Percentiles rank a stretch among this genome's conserved stretches.
phyloP scores from a whole-genome alignment of 352 stramenopile species.

The Phytophthora hibernalis region DNA sequence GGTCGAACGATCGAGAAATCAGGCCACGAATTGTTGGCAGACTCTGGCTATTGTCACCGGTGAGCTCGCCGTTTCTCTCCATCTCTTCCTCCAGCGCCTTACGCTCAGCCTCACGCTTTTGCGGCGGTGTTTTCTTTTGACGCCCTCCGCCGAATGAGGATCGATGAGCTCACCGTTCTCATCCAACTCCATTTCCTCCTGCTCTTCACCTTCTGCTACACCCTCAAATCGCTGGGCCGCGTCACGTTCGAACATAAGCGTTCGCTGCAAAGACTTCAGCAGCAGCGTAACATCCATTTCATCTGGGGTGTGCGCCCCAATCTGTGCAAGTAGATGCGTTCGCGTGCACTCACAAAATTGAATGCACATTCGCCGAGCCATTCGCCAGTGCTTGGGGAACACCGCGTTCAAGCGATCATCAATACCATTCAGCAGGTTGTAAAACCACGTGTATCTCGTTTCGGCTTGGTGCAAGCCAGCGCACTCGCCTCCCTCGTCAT shows the following conservation, averaged over 20 bases:
- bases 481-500: conserved; percentile 65
- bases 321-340: conserved; percentile 70
- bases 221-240: conserved; percentile 77
- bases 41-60: conserved; percentile 46
- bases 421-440: conserved; percentile 71
- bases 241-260: conserved; percentile 84
- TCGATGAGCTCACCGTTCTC: conserved; percentile 80
- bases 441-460: conserved; percentile 84
- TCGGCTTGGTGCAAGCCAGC: conserved; percentile 67
- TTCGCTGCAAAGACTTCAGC: conserved; percentile 74
- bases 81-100: conserved; percentile 74
- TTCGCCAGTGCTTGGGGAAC: conserved; percentile 97
- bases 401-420: conserved; percentile 91
- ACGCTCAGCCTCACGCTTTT: conserved; percentile 79
- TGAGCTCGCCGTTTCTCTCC: conserved; percentile 59
- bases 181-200: conserved; percentile 69
- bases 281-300: conserved; percentile 80
- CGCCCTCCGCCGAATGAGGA: conserved; percentile 73
- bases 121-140: conserved; percentile 75
- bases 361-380: conserved; percentile 93
- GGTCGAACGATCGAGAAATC: conserved; percentile 95
- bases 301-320: conserved; percentile 70
- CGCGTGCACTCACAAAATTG: conserved; percentile 92
- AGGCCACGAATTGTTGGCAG: conserved; percentile 82
- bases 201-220: conserved; percentile 48